Evolutionary conservation across 2,329 filamentous ascomycete species (phyloP).

Genomic region (Curvularia lunata): DNA sequence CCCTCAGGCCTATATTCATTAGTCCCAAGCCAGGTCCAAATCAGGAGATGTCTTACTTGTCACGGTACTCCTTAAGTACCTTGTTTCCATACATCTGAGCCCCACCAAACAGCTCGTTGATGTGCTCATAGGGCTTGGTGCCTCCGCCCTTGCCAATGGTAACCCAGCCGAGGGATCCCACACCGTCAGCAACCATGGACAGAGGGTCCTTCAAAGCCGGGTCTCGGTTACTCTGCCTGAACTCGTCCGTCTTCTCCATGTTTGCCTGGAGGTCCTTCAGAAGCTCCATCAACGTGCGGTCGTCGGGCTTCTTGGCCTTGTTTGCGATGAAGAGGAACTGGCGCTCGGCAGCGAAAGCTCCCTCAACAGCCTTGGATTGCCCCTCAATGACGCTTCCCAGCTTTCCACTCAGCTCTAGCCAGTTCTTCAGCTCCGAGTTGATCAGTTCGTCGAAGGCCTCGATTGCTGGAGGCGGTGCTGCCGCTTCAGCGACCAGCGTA

Average conservation of each 20-base stretch:
- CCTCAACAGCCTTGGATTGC: slow-evolving; percentile 68
- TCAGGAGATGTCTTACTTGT: slow-evolving; percentile 61
- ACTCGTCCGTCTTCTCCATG: slow-evolving; percentile 77
- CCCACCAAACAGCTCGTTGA: slow-evolving; percentile 80
- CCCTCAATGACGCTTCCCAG: slow-evolving; percentile 79
- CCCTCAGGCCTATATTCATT: slow-evolving; percentile 59
- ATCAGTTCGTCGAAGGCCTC: slow-evolving; percentile 88
- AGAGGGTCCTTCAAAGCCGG: slow-evolving; percentile 80
- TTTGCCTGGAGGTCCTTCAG: slow-evolving; percentile 86
- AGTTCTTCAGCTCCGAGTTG: slow-evolving; percentile 74
- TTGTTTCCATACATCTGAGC: slow-evolving; percentile 96
- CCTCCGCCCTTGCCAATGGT: slow-evolving; percentile 67
- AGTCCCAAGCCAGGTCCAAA: slow-evolving; percentile 13
- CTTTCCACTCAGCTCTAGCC: slow-evolving; percentile 76
- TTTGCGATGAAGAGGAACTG: slow-evolving; percentile 87
- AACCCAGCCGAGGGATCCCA: slow-evolving; percentile 90
- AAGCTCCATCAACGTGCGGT: slow-evolving; percentile 73
- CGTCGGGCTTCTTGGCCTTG: slow-evolving; percentile 89
- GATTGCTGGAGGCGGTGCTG: slow-evolving; percentile 66
- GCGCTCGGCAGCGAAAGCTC: slow-evolving; percentile 82
- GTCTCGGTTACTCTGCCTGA: slow-evolving; percentile 81
- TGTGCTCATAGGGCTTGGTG: slow-evolving; percentile 78
- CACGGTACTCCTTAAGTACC: slow-evolving; percentile 89
- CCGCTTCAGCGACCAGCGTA: slow-evolving; percentile 47
- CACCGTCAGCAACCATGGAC: slow-evolving; percentile 86